A percentile compares a stretch with the other conserved stretches of the same genome.
These are phyloP conservation scores for Sporisorium exsertum DNA, from an alignment of 1,284 basidiomycete genomes.

Conservation along the genomic window DNA sequence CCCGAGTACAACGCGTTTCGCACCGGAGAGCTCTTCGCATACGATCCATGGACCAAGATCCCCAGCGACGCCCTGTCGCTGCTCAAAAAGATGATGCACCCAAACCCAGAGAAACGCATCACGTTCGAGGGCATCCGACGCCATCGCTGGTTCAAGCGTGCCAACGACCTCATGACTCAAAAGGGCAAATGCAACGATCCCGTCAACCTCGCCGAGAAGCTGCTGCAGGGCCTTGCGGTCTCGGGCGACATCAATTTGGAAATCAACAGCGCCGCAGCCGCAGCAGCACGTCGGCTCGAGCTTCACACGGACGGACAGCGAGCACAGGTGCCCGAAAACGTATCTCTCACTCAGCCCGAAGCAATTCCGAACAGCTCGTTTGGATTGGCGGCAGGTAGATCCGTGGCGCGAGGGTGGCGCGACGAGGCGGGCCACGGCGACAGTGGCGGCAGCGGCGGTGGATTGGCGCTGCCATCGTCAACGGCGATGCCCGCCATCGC, in stretches of 20 bases:
- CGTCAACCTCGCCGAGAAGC: conserved; percentile 65
- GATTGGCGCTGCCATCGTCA: conserved; percentile 48
- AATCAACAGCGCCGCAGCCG: conserved; percentile 25
- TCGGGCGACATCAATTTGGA: conserved; percentile 64
- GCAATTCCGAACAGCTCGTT: conserved; percentile 53
- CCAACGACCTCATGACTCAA: conserved; percentile 59
- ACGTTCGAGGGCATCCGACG: conserved; percentile 62
- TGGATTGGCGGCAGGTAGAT: conserved; percentile 28
- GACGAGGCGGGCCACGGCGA: conserved; percentile 15
- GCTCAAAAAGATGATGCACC: conserved; percentile 64
- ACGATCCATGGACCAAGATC: conserved; percentile 86
- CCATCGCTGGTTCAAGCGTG: conserved; percentile 66
- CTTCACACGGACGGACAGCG: conserved; percentile 66
- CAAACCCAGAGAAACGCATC: conserved; percentile 55
- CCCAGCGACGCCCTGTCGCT: conserved; percentile 73
- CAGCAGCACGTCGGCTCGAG: conserved; percentile 41
- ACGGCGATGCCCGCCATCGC: conserved; percentile 54
- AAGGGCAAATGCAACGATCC: conserved; percentile 65
- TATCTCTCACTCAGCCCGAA: conserved; percentile 68
- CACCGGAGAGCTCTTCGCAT: conserved; percentile 77
- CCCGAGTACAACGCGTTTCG: conserved; percentile 84
- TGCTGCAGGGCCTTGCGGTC: conserved; percentile 65
- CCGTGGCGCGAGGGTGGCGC: conserved; percentile 26
- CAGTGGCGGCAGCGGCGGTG: conserved; percentile 24
- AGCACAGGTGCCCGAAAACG: conserved; percentile 62